A percentile compares a stretch with the other conserved stretches of the same genome.
Evolutionary conservation across 2,329 filamentous ascomycete species (phyloP).

Genomic region (Nigrospora oryzae): DNA sequence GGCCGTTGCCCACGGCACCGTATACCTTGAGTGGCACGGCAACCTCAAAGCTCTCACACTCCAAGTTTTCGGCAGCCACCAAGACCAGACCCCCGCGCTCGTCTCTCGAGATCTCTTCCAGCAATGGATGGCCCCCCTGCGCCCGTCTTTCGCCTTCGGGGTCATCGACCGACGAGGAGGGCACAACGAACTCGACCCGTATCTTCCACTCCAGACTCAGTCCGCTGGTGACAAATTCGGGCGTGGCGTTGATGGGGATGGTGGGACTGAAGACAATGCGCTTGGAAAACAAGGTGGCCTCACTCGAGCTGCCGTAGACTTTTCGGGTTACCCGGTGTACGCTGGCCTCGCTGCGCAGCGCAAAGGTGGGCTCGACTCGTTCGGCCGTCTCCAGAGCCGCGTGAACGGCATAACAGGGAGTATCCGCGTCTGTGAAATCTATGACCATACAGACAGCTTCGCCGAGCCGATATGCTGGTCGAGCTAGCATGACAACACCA

Average conservation of each 20-base stretch:
- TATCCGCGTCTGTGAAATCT: conserved; percentile 70
- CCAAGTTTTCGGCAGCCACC: conserved; percentile 68
- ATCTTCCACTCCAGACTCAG: conserved; percentile 84
- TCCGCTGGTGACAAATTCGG: conserved; percentile 86
- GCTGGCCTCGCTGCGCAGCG: conserved; percentile 76
- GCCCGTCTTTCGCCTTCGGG: conserved; percentile 13
- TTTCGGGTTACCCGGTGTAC: conserved; percentile 82
- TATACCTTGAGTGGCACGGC: conserved; percentile 79
- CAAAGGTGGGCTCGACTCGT: conserved; percentile 69
- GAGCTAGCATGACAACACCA: conserved; percentile 79
- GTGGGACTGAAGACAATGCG: conserved; percentile 74
- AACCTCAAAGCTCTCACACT: conserved; percentile 87
- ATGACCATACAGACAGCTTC: conserved; percentile 79
- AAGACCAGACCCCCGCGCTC: conserved; percentile 67
- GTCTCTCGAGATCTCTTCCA: conserved; percentile 73
- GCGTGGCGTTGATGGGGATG: conserved; percentile 76
- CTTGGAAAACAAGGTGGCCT: conserved; percentile 74
- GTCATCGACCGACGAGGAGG: conserved; percentile 31
- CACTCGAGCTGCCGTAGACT: conserved; percentile 67
- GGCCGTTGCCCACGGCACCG: conserved; percentile 48
- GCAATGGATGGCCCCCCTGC: conserved; percentile 38
- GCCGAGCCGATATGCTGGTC: conserved; percentile 81
- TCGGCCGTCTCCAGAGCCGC: conserved; percentile 81
- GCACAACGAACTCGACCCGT: conserved; percentile 85
- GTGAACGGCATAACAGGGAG: conserved; percentile 80